phyloP scores from a whole-genome alignment of 179 eudicot genomes.

The Camellia oleifera region DNA sequence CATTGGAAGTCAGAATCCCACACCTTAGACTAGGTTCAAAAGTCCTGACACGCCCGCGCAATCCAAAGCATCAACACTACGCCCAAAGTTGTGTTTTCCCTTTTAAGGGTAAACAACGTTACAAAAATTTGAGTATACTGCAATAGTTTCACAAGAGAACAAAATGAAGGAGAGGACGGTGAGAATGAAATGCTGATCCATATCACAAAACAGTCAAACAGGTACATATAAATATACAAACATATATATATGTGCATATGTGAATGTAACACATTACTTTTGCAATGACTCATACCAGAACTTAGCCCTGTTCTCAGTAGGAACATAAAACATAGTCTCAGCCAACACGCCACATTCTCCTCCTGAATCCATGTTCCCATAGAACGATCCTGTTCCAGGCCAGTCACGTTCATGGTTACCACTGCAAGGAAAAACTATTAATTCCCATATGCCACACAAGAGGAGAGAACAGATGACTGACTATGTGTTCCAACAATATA shows the following conservation, averaged over 20 bases:
- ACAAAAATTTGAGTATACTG: background rate
- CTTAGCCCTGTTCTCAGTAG: constrained; percentile 68
- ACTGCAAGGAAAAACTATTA: constrained; percentile 32
- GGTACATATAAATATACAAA: background rate
- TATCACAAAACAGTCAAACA: background rate
- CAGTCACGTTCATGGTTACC: constrained; percentile 86
- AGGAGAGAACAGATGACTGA: background rate
- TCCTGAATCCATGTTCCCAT: constrained; percentile 59
- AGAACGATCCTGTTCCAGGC: constrained; percentile 71
- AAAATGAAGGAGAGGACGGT: background rate
- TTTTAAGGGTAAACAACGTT: no score
- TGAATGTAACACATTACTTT: background rate
- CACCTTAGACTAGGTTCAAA: no score
- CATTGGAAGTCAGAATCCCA: no score
- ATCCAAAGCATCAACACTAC: no score
- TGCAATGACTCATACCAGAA: constrained; percentile 48
- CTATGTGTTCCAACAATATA: background rate
- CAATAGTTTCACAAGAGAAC: background rate
- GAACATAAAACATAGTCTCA: constrained; percentile 65
- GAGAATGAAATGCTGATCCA: background rate
- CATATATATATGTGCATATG: background rate
- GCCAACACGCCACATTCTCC: constrained; percentile 86
- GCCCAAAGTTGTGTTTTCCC: no score
- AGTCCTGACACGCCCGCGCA: no score
- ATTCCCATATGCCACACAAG: background rate